Conservation (phyloP, 2,329 filamentous ascomycete genomes). For the Colletotrichum magnum region DNA sequence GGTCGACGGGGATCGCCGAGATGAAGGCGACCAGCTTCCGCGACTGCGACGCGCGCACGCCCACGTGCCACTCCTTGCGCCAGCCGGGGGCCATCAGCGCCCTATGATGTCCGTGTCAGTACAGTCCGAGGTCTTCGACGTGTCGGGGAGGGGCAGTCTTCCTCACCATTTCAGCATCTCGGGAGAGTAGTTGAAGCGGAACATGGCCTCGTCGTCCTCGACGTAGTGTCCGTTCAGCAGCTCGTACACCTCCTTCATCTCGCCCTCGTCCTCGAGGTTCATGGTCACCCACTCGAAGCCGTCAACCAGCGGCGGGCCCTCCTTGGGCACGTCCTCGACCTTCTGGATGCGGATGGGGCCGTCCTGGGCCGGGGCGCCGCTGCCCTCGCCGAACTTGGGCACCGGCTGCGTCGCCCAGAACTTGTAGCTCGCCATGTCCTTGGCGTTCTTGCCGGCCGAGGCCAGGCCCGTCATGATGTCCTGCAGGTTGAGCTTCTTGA, state of each 20-base stretch:
- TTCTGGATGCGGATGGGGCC: conserved; percentile 88
- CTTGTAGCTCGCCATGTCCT: conserved; percentile 97
- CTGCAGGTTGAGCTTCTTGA: conserved; percentile 76
- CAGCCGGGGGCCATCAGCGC: conserved; percentile 95
- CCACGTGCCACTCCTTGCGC: conserved; percentile 95
- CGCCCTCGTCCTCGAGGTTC: conserved; percentile 82
- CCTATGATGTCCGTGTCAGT: conserved; percentile 63
- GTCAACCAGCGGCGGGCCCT: conserved; percentile 80
- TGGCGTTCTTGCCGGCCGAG: conserved; percentile 86
- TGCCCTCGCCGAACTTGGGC: conserved; percentile 78
- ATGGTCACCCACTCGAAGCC: conserved; percentile 97
- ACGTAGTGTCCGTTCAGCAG: conserved; percentile 95
- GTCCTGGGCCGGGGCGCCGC: conserved; percentile 72
- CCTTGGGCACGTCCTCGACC: conserved; percentile 82
- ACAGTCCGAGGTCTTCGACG: background rate
- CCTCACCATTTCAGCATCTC: conserved; percentile 89
- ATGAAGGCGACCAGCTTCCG: conserved; percentile 95
- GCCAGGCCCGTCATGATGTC: conserved; percentile 83
- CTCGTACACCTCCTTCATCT: conserved; percentile 92
- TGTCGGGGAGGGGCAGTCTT: background rate
- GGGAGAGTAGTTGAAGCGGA: conserved; percentile 95
- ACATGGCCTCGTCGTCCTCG: conserved; percentile 96
- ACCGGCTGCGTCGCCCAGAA: conserved; percentile 99
- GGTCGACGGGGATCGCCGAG: conserved; percentile 87
- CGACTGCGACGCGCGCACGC: conserved; percentile 87